Conservation (phyloP, 2,329 filamentous ascomycete genomes). For the Cercospora zeina region DNA sequence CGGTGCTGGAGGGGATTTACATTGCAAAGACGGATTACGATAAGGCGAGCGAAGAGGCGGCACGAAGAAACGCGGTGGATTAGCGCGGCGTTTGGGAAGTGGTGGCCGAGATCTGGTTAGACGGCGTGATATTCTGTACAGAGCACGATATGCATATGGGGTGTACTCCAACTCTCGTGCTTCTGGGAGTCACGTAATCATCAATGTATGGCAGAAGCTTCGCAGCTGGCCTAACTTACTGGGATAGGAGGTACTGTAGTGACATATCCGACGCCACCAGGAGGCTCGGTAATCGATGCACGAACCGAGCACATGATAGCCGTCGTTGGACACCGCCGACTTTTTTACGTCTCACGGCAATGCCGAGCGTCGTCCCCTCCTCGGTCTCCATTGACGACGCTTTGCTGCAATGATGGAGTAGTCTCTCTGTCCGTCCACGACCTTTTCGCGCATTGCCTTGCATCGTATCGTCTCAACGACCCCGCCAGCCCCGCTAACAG, state of each 20-base stretch:
- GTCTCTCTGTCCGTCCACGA: not conserved
- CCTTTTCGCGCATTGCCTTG: not conserved
- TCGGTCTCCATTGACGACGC: not conserved
- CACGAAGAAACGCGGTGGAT: conserved; percentile 52
- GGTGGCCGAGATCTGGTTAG: not conserved
- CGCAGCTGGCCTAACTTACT: too few relatives aligned
- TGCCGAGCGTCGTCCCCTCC: not conserved
- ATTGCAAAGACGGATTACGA: conserved; percentile 59
- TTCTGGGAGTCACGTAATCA: not conserved
- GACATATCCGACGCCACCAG: conserved; percentile 2
- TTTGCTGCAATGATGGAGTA: not conserved
- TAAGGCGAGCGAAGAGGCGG: conserved; percentile 61
- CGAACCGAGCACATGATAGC: conserved; percentile 13
- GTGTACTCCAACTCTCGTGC: not conserved
- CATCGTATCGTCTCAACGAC: not conserved
- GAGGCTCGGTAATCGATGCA: conserved; percentile 7
- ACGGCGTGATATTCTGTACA: not conserved
- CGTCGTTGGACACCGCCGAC: not conserved
- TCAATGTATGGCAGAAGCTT: too few relatives aligned
- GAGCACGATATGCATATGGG: not conserved
- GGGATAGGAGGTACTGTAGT: too few relatives aligned
- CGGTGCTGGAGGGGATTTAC: conserved; percentile 58
- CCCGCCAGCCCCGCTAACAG: conserved; percentile 10
- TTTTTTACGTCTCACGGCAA: not conserved
- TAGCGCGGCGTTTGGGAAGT: not conserved